Evolutionary conservation across 352 stramenopile species (phyloP).

Genomic region (Vaucheria bursata): DNA sequence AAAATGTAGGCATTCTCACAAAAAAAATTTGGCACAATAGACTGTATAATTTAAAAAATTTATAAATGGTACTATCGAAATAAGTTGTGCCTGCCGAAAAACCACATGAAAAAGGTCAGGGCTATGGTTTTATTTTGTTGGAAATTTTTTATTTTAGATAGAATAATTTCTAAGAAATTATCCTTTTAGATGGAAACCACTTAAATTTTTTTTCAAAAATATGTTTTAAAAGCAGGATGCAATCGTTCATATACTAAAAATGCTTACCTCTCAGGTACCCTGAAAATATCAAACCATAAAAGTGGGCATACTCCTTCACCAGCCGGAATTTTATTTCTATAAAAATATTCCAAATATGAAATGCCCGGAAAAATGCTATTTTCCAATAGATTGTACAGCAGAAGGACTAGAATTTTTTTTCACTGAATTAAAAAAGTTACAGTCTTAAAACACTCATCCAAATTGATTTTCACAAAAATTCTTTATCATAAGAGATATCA

Average conservation of each 20-base stretch:
- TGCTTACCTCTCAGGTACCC: neutral
- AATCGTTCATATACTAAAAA: neutral
- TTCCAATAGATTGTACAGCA: neutral
- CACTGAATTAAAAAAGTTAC: no score
- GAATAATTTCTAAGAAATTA: neutral
- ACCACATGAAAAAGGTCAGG: neutral
- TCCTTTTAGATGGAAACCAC: neutral
- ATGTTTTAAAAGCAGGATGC: neutral
- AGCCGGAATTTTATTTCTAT: neutral
- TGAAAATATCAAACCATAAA: conserved; percentile 8
- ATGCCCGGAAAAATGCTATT: no score
- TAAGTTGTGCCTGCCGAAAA: neutral
- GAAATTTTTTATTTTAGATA: neutral
- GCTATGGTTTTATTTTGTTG: neutral
- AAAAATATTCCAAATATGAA: neutral
- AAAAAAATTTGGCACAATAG: no score
- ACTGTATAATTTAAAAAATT: no score
- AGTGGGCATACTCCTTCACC: neutral
- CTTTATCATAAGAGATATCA: no score
- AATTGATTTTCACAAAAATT: no score
- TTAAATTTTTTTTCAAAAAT: neutral
- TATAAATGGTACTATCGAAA: no score
- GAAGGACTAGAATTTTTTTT: neutral
- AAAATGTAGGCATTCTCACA: no score
- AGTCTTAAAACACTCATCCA: no score